Percentiles rank a stretch among this genome's conserved stretches.
These are phyloP conservation scores for Sphagnum magellanicum DNA, from an alignment of 228 moss, liverwort and hornwort genomes.

Conservation along the genomic window DNA sequence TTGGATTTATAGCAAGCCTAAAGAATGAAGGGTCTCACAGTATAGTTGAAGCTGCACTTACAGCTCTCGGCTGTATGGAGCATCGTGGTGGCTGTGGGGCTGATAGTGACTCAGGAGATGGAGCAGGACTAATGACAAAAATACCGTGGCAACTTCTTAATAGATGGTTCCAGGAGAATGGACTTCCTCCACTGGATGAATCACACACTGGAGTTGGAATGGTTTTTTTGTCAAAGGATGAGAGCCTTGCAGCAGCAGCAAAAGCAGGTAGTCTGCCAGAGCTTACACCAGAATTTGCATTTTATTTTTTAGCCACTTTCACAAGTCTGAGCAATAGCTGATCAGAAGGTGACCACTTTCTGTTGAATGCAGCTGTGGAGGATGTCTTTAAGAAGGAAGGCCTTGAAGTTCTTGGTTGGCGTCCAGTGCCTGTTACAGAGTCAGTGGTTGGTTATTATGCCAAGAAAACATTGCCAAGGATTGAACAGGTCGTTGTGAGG, in stretches of 20 bases:
- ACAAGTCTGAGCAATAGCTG: too few relatives aligned
- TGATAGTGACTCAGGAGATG: conserved; percentile 93
- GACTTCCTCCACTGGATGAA: conserved; percentile 48
- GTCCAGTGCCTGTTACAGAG: conserved; percentile 67
- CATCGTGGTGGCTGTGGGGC: conserved; percentile 97
- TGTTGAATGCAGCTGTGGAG: conserved; percentile 55
- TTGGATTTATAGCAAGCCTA: conserved; percentile 91
- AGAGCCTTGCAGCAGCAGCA: conserved; percentile 40
- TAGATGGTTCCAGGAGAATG: conserved; percentile 58
- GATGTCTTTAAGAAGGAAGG: conserved; percentile 71
- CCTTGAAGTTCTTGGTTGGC: conserved; percentile 80
- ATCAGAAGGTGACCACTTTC: background rate
- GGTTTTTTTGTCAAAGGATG: conserved; percentile 78
- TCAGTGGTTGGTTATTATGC: conserved; percentile 72
- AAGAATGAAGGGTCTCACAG: conserved; percentile 51
- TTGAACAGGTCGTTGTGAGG: conserved; percentile 85
- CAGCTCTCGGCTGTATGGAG: conserved; percentile 84
- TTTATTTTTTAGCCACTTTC: too few relatives aligned
- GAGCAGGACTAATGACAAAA: conserved; percentile 86
- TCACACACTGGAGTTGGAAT: conserved; percentile 72
- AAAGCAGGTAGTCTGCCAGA: conserved; percentile 42
- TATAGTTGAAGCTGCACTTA: conserved; percentile 82
- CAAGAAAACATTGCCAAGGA: conserved; percentile 65
- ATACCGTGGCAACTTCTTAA: conserved; percentile 87
- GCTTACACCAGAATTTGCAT: too few relatives aligned